Evolutionary conservation across 1,139 yeast species (phyloP).

Genomic region (Lodderomyces margitis): DNA sequence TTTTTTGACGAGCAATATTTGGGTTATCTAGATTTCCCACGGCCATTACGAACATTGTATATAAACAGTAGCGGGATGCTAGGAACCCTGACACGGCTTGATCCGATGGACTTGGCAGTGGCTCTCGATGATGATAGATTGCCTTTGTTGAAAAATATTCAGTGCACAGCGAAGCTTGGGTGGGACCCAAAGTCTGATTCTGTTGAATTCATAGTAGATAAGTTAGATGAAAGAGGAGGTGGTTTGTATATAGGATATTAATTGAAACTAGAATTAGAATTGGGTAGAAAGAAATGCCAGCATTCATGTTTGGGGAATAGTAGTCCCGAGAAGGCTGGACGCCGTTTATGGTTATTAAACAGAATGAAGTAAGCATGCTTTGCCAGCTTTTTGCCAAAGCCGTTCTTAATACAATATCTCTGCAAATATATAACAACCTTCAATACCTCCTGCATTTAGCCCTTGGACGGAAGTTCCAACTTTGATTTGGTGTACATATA

Average conservation of each 20-base stretch:
- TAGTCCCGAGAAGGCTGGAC: too few species aligned
- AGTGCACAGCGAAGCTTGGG: constrained; percentile 75
- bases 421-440: too few species aligned
- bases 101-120: constrained; percentile 83
- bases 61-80: constrained; percentile 86
- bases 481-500: too few species aligned
- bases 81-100: constrained; percentile 79
- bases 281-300: too few species aligned
- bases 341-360: too few species aligned
- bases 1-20: constrained; percentile 61
- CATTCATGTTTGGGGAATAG: too few species aligned
- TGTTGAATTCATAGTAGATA: constrained; percentile 44
- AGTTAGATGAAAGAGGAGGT: constrained; percentile 41
- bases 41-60: constrained; percentile 65
- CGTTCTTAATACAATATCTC: too few species aligned
- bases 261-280: background rate
- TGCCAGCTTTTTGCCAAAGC: too few species aligned
- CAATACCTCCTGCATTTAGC: too few species aligned
- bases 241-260: constrained; percentile 46
- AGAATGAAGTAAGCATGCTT: too few species aligned
- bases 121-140: constrained; percentile 79
- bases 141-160: constrained; percentile 61
- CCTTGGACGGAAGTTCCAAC: too few species aligned
- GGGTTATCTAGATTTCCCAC: constrained; percentile 31
- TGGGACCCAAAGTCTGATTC: constrained; percentile 82